Base-by-base conservation (phyloP, 2,329 filamentous ascomycete species). In the Aspergillus floridensis region DNA sequence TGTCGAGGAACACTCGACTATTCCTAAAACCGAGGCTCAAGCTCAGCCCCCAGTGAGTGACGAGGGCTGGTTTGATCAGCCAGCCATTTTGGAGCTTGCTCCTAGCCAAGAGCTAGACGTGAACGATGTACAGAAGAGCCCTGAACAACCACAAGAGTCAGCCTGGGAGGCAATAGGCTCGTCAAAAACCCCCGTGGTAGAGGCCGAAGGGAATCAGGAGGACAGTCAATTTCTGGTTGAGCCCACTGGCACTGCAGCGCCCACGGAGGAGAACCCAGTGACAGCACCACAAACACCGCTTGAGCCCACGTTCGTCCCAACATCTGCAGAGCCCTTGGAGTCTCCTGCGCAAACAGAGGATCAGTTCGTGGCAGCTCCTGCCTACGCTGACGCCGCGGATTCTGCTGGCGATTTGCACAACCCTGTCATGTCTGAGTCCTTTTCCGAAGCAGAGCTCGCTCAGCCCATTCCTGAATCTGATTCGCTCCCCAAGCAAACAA, bases 261-360 rank as follows among this genome's bases (percentile, higher is more conserved):
- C 55, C 5, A 47, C 60, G 4, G 66, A 68, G 38, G 63, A 58
- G 38, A 60, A 61, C 44, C 63, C 65, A 55, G 61, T 68, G 19
- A 63, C 68, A 59, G 63, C 66, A 58, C 59, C 67, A 38, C 68
- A 72, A 41, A 64, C 65, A 48, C 61, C 62, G 26, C 53, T 66
- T 35, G 67, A 66, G 50, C 67, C 68, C 38, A 65, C 66, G 31
- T 62, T 63, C 31, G 41, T 55, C 44, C 51, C 54, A 11, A 48
- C 50, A 29, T 56, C 57, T 38, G 47, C 51, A 26, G 63, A 62
- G 41, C 53, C 58, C 41, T 48, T 55, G 22, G 70, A 71, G 58
- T 73, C 73, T 12, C 73, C 72, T 31, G 72, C 68, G 26, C 59
- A 66, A 38, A 70, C 68, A 4, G 72, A 74, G 49, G 64, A 67